Percentiles rank a stretch among this genome's conserved stretches.
Conservation (phyloP, 768 basidiomycete species). For the Termitomyces sp. region DNA sequence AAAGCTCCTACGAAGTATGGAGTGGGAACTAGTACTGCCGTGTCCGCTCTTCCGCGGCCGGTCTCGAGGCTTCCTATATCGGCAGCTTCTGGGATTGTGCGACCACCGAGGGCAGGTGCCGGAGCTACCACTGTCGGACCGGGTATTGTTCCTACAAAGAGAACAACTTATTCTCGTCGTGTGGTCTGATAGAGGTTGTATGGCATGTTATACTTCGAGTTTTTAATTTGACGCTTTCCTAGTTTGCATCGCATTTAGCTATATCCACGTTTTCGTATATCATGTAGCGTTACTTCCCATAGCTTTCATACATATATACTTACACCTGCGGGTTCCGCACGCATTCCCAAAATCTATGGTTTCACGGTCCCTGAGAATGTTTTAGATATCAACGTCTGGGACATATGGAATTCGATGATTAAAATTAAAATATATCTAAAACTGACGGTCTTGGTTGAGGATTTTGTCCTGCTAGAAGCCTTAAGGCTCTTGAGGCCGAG, state of each 20-base stretch:
- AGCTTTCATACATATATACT: slow-evolving; percentile 2
- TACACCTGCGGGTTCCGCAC: background rate
- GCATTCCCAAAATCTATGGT: background rate
- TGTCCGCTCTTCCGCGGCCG: slow-evolving; percentile 17
- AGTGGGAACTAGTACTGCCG: background rate
- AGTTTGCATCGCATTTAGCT: slow-evolving; percentile 2
- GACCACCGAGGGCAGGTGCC: slow-evolving; percentile 5
- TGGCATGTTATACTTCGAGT: background rate
- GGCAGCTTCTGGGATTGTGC: slow-evolving; percentile 8
- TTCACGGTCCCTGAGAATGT: no score
- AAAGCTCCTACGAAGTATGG: slow-evolving; percentile 14
- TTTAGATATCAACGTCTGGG: no score
- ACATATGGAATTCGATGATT: no score
- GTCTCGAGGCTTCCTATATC: slow-evolving; percentile 12
- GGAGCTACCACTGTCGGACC: background rate
- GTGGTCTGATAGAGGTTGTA: slow-evolving; percentile 2
- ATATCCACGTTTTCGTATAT: slow-evolving; percentile 9
- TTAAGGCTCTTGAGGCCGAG: background rate
- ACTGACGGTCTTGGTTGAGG: background rate
- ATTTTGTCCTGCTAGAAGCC: background rate
- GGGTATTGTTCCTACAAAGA: background rate
- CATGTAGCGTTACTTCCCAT: slow-evolving; percentile 3
- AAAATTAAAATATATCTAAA: background rate
- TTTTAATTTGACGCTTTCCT: background rate
- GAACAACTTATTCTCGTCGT: slow-evolving; percentile 9